Percentiles rank a stretch among this genome's conserved stretches.
Conservation (phyloP, 148 eudicot genomes). For the Cornus kousa region DNA sequence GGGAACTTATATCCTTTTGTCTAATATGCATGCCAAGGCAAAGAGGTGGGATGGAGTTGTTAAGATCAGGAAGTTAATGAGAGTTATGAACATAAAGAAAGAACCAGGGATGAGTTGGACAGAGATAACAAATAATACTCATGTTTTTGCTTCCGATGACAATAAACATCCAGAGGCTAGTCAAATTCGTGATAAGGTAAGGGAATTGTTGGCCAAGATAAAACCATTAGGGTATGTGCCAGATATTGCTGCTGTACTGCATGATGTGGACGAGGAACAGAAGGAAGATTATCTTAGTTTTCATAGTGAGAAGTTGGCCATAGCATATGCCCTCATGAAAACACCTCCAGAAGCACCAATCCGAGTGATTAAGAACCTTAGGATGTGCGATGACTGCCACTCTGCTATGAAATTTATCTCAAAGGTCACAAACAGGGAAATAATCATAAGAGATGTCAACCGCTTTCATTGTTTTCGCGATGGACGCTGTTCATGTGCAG, state of each 20-base stretch:
- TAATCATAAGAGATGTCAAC: constrained; percentile 48
- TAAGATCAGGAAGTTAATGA: constrained; percentile 32
- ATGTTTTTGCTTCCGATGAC: constrained; percentile 44
- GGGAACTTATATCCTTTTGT: constrained; percentile 44
- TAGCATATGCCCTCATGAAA: constrained; percentile 44
- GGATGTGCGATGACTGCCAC: constrained; percentile 58
- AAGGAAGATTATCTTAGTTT: constrained; percentile 36
- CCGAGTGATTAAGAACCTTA: constrained; percentile 40
- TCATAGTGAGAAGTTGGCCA: constrained; percentile 56
- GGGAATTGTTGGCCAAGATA: constrained; percentile 34
- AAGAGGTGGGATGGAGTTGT: constrained; percentile 52
- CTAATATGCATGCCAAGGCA: constrained; percentile 50
- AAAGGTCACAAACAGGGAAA: constrained; percentile 34
- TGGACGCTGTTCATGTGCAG: constrained; percentile 45
- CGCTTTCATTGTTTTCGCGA: constrained; percentile 42
- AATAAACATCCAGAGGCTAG: constrained; percentile 32
- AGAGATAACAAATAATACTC: constrained; percentile 42
- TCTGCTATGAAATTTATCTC: constrained; percentile 43
- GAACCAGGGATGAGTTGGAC: constrained; percentile 56
- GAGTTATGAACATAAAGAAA: constrained; percentile 39
- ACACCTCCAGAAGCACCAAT: constrained; percentile 43
- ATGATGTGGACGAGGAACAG: constrained; percentile 50
- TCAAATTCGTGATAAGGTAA: constrained; percentile 41
- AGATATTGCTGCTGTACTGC: constrained; percentile 26
- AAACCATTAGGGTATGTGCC: constrained; percentile 41